Percentiles rank a stretch among this genome's conserved stretches.
These are phyloP conservation scores for Acacia crassicarpa DNA, from an alignment of 306 rosid genomes.

Conservation along the genomic window DNA sequence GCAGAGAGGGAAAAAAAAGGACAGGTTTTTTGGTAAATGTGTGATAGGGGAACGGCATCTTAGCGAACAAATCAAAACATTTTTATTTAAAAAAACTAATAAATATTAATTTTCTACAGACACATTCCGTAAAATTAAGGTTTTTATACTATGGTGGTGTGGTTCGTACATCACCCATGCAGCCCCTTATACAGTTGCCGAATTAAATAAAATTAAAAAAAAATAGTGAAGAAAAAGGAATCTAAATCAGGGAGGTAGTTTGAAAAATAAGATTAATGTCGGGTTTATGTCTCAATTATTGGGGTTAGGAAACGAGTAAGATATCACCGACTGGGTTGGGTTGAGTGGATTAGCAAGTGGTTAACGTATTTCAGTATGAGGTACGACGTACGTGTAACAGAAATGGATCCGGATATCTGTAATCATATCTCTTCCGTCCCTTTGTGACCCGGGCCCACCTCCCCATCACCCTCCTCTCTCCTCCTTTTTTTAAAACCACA, in stretches of 20 bases:
- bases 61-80: not conserved
- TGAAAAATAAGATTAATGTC: not conserved
- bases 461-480: constrained; percentile 13
- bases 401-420: constrained; percentile 45
- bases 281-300: constrained; percentile 1
- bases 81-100: not conserved
- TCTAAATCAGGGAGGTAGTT: not conserved
- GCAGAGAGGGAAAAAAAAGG: not conserved
- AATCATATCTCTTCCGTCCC: constrained; percentile 12
- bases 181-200: not conserved
- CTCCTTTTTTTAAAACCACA: not conserved
- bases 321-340: not conserved
- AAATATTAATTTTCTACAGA: not conserved
- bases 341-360: not conserved
- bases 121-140: not conserved
- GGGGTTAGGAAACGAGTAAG: not conserved
- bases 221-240: not conserved
- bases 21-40: not conserved
- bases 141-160: not conserved
- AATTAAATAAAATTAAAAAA: not conserved
- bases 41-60: not conserved
- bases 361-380: constrained; percentile 32
- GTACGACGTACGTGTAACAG: constrained; percentile 54
- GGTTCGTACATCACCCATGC: constrained; percentile 23
- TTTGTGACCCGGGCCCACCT: not conserved